A percentile compares a stretch with the other conserved stretches of the same genome.
Evolutionary conservation across 768 basidiomycete species (phyloP).

Genomic region (Tricholoma hemisulphureum): DNA sequence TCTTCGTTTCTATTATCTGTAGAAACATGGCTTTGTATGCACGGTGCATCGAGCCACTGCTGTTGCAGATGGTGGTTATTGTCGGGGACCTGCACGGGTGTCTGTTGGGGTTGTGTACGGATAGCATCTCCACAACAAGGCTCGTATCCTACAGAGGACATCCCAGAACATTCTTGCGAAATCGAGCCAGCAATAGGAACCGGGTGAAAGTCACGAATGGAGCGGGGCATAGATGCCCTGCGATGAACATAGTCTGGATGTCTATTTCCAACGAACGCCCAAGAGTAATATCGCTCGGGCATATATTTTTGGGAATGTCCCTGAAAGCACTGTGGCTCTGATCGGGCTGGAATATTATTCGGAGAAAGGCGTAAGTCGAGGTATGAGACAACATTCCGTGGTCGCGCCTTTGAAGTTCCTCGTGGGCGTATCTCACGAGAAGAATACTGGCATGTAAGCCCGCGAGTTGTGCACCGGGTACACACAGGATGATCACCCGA

Average conservation of each 20-base stretch:
- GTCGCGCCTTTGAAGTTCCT: constrained; percentile 29
- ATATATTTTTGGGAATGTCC: neutral
- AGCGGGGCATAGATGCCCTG: constrained; percentile 17
- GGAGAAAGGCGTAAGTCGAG: constrained; percentile 18
- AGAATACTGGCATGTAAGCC: constrained; percentile 52
- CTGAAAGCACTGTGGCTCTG: constrained; percentile 6
- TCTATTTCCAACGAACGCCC: neutral
- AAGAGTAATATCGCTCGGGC: constrained; percentile 4
- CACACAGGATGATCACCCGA: constrained; percentile 58
- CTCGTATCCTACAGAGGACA: neutral
- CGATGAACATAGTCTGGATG: constrained; percentile 10
- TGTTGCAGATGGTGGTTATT: constrained; percentile 7
- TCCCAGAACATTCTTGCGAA: constrained; percentile 5
- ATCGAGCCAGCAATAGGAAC: constrained; percentile 1
- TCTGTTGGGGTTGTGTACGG: neutral
- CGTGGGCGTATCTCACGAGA: constrained; percentile 36
- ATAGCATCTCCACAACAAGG: neutral
- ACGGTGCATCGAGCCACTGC: constrained; percentile 19
- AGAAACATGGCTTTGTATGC: constrained; percentile 26
- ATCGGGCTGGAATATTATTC: constrained; percentile 5
- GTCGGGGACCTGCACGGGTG: constrained; percentile 5
- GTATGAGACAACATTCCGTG: constrained; percentile 25
- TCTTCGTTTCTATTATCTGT: constrained; percentile 14
- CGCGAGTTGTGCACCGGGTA: constrained; percentile 46
- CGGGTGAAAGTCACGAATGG: constrained; percentile 4